These are phyloP conservation scores for Ceratobasidium sp. DNA, from an alignment of 1,284 basidiomycete genomes.

Conservation along the genomic window DNA sequence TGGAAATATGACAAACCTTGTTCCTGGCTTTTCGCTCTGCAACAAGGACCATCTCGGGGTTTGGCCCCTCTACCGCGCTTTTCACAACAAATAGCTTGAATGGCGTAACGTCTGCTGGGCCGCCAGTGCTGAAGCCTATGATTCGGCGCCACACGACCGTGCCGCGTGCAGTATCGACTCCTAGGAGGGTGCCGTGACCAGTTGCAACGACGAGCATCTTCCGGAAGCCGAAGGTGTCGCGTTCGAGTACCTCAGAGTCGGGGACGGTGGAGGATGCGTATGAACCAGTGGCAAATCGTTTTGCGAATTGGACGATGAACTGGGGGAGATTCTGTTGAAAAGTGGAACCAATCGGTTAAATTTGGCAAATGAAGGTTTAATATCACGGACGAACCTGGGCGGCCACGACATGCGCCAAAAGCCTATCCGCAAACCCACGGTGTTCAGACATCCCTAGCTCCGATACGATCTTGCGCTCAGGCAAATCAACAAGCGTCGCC, in stretches of 20 bases:
- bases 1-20: slow-evolving; percentile 8
- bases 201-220: slow-evolving; percentile 85
- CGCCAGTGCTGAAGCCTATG: slow-evolving; percentile 48
- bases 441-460: slow-evolving; percentile 58
- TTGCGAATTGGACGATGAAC: slow-evolving; percentile 73
- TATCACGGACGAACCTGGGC: slow-evolving; percentile 63
- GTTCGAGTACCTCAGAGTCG: slow-evolving; percentile 53
- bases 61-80: slow-evolving; percentile 55
- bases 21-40: slow-evolving; percentile 51
- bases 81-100: slow-evolving; percentile 67
- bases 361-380: not conserved
- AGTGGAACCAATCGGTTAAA: not conserved
- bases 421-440: slow-evolving; percentile 68
- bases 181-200: slow-evolving; percentile 79
- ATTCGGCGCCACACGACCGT: slow-evolving; percentile 79
- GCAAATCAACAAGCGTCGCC: slow-evolving; percentile 81
- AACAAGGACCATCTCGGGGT: slow-evolving; percentile 70
- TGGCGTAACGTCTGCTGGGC: slow-evolving; percentile 65
- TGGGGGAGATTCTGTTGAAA: slow-evolving; percentile 71
- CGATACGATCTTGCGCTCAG: slow-evolving; percentile 68
- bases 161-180: slow-evolving; percentile 82
- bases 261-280: slow-evolving; percentile 65
- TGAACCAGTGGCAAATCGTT: slow-evolving; percentile 78
- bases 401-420: slow-evolving; percentile 71
- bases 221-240: slow-evolving; percentile 88